These are phyloP conservation scores for Fragilariopsis cylindrus DNA, from an alignment of 108 stramenopile species.

Conservation along the genomic window DNA sequence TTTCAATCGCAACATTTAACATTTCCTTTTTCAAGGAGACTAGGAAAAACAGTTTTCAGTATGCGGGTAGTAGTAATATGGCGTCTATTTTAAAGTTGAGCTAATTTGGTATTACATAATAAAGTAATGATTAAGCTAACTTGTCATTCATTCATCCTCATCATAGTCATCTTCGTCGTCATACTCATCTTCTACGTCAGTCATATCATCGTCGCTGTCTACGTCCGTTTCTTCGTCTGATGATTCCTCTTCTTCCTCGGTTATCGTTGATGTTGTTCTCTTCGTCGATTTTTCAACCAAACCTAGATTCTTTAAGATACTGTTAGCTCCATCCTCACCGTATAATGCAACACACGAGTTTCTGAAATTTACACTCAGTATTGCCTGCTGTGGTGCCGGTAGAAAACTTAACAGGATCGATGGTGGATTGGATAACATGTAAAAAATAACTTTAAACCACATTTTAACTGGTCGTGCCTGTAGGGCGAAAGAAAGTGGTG, in stretches of 20 bases:
- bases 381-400: conserved; percentile 85
- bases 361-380: conserved; percentile 53
- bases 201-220: conserved; percentile 14
- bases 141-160: conserved; percentile 7
- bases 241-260: conserved; percentile 9
- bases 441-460: conserved; percentile 72
- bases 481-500: conserved; percentile 73
- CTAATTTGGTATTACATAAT: too few relatives aligned
- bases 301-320: conserved; percentile 1
- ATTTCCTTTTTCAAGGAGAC: too few relatives aligned
- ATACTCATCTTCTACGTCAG: conserved; percentile 28
- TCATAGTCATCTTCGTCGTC: conserved; percentile 40
- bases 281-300: neutral
- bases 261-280: neutral
- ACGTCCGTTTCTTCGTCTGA: conserved; percentile 32
- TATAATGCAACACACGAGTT: conserved; percentile 27
- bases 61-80: too few relatives aligned
- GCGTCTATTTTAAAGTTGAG: too few relatives aligned
- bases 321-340: conserved; percentile 6
- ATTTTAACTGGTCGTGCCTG: conserved; percentile 85
- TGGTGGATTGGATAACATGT: conserved; percentile 65
- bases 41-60: too few relatives aligned
- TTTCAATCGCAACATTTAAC: too few relatives aligned
- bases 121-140: too few relatives aligned
- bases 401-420: conserved; percentile 72